Evolutionary conservation across 805 yeast genomes (phyloP), one percentile per base, ranked within the genome.

Genomic region (Ogataea ramenticola): DNA sequence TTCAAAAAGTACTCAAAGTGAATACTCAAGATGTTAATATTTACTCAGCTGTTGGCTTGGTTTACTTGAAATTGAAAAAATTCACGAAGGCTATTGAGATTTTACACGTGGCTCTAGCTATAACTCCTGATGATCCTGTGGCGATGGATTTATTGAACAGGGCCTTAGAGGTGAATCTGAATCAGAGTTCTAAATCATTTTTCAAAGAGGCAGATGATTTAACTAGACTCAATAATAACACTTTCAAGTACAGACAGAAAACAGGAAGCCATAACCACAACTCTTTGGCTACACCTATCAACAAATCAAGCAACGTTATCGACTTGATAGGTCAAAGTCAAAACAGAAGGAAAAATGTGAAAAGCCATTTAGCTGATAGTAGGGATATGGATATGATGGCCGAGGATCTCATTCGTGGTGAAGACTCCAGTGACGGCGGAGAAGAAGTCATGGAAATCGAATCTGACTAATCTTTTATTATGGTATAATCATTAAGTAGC

Each of bases 41-140:
- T 4, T 76, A 83, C 49, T 74, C 96, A 1, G 87, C 98, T 0
- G 76, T 93, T 54, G 99, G 96, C 0, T 71, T 91, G 41, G 79
- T 90, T 2, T 72, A 88, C 56, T 69, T 93, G 57, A 87, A 85
- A 54, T 65, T 77, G 49, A 86, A 86, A 2, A 71, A 81, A 43
- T 54, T 71, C 20, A 68, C 71, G 41, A 78, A 77, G 49, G 91
- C 97, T 0, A 80, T 91, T 33, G 85, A 82, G 49, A 70, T 75
- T 27, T 67, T 93, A 43, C 96, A 91, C 58, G 80, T 77, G 52
- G 91, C 96, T 0, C 67, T 93, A 43, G 85, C 95, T 0, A 64
- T 90, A 3, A 65, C 79, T 10, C 90, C 96, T 1, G 74, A 79
- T 36, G 96, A 91, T 58, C 84, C 91, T 0, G 83, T 89, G 16